phyloP scores from a whole-genome alignment of 768 basidiomycete species.

The Holtermannia corniformis region DNA sequence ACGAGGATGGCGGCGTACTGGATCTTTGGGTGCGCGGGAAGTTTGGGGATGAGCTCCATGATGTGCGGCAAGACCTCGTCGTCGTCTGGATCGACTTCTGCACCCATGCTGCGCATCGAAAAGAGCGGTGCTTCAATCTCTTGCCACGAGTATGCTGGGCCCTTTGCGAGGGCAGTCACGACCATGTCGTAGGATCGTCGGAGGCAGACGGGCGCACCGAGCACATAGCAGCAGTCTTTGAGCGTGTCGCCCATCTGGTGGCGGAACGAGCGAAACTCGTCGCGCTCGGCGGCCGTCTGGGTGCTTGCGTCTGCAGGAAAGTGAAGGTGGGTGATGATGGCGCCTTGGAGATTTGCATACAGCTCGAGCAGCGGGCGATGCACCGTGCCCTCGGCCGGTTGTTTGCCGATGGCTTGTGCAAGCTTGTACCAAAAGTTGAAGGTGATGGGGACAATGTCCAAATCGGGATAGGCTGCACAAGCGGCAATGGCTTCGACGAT shows the following conservation, averaged over 20 bases:
- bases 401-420: conserved; percentile 77
- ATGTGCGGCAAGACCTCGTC: conserved; percentile 85
- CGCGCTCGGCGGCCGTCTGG: conserved; percentile 72
- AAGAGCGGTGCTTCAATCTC: conserved; percentile 95
- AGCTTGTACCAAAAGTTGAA: conserved; percentile 98
- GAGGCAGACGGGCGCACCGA: conserved; percentile 77
- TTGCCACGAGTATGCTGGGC: conserved; percentile 68
- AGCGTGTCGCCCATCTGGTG: conserved; percentile 99
- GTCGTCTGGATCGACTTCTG: conserved; percentile 74
- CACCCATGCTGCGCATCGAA: conserved; percentile 96
- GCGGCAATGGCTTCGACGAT: conserved; percentile 89
- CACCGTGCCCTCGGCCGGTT: conserved; percentile 39
- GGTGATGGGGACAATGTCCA: conserved; percentile 94
- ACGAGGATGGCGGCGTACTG: conserved; percentile 93
- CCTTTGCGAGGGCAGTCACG: conserved; percentile 57
- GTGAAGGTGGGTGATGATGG: conserved; percentile 81
- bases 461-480: conserved; percentile 83
- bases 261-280: conserved; percentile 87
- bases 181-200: conserved; percentile 72
- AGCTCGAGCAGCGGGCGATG: conserved; percentile 61
- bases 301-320: conserved; percentile 63
- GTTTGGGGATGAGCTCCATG: conserved; percentile 82
- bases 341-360: conserved; percentile 69
- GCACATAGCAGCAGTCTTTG: conserved; percentile 93
- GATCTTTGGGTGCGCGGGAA: conserved; percentile 81